phyloP scores from a whole-genome alignment of 768 basidiomycete species.

The Chalciporus piperatus region DNA sequence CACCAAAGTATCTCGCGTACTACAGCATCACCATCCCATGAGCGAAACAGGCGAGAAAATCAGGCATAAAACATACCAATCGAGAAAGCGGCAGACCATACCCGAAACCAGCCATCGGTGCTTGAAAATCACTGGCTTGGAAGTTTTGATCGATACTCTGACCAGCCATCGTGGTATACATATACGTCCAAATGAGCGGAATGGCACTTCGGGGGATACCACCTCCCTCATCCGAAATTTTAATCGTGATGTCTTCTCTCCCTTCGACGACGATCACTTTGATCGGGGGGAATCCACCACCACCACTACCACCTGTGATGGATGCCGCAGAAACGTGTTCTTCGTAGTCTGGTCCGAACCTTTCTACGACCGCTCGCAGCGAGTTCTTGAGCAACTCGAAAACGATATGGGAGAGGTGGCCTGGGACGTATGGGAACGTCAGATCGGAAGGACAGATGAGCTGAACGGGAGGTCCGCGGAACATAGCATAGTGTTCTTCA shows the following conservation, averaged over 20 bases:
- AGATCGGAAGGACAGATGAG: constrained; percentile 79
- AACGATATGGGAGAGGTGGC: constrained; percentile 62
- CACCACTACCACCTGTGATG: background rate
- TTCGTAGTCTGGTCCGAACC: constrained; percentile 79
- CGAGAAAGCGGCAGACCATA: constrained; percentile 92
- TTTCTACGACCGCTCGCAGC: constrained; percentile 92
- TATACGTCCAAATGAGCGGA: constrained; percentile 97
- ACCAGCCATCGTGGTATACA: constrained; percentile 85
- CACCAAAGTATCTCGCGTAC: constrained; percentile 96
- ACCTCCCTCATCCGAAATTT: constrained; percentile 96
- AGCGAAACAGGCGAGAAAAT: background rate
- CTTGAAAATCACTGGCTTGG: constrained; percentile 84
- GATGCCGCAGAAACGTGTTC: constrained; percentile 29
- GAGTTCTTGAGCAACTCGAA: constrained; percentile 99
- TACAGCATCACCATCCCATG: constrained; percentile 23
- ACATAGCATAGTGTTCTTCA: constrained; percentile 87
- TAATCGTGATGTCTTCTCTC: constrained; percentile 98
- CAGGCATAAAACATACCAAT: constrained; percentile 53
- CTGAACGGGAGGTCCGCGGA: constrained; percentile 93
- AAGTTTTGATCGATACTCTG: constrained; percentile 76
- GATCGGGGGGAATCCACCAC: constrained; percentile 22
- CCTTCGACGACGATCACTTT: constrained; percentile 83
- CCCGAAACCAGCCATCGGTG: constrained; percentile 96
- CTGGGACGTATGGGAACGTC: background rate
- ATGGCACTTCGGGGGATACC: constrained; percentile 82